A percentile compares a stretch with the other conserved stretches of the same genome.
These are phyloP conservation scores for Fraxinus anomala DNA, from an alignment of 257 asterid genomes.

Conservation along the genomic window DNA sequence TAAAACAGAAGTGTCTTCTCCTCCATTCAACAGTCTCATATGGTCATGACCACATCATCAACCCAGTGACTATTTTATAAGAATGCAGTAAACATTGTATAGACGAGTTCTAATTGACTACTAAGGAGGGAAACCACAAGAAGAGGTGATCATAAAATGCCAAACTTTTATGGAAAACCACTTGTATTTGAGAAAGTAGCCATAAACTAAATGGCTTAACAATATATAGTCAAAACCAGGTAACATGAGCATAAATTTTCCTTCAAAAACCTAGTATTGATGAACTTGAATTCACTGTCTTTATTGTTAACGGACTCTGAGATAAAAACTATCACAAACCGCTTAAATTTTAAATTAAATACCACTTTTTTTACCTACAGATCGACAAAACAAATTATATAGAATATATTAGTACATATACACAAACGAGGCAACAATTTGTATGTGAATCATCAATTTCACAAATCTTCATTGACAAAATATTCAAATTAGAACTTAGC, in stretches of 20 bases:
- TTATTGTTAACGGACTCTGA: no score
- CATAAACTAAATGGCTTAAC: not conserved
- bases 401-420: not conserved
- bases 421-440: not conserved
- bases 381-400: not conserved
- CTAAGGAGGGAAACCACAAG: not conserved
- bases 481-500: not conserved
- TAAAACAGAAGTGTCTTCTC: not conserved
- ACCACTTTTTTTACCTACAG: not conserved
- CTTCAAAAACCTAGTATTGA: not conserved
- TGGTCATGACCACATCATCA: not conserved
- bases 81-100: not conserved
- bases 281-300: not conserved
- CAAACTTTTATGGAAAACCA: not conserved
- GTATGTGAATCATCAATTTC: not conserved
- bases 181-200: not conserved
- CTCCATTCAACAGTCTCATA: not conserved
- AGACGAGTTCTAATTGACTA: not conserved
- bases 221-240: not conserved
- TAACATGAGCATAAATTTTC: not conserved
- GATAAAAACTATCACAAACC: not conserved
- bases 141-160: not conserved
- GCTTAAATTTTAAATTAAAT: no score
- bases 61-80: not conserved
- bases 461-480: not conserved